A percentile compares a stretch with the other conserved stretches of the same genome.
phyloP scores from a whole-genome alignment of 163 green algal species.

The Coccomyxa subellipsoidea region DNA sequence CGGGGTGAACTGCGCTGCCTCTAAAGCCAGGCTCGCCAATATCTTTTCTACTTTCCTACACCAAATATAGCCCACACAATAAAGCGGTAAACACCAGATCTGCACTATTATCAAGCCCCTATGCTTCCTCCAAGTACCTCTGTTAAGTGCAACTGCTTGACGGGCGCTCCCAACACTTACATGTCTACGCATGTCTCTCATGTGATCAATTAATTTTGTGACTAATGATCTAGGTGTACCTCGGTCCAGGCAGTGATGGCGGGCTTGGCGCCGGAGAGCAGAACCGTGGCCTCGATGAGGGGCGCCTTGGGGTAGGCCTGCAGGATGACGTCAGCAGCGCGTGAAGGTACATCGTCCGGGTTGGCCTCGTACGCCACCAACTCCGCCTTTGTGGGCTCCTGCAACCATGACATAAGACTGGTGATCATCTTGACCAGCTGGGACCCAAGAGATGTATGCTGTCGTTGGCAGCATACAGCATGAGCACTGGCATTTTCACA shows the following conservation, averaged over 20 bases:
- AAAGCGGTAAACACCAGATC: no score
- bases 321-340: neutral
- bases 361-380: neutral
- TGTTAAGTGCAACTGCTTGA: no score
- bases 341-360: neutral
- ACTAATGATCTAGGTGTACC: neutral
- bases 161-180: no score
- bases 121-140: no score
- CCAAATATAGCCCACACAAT: no score
- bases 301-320: neutral
- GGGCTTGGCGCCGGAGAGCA: neutral
- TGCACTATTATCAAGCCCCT: no score
- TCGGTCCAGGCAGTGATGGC: neutral
- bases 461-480: no score
- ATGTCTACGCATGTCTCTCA: no score
- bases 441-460: neutral
- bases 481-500: no score
- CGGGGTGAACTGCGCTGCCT: no score
- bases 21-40: no score
- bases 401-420: neutral
- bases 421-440: neutral
- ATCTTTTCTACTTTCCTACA: no score
- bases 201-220: neutral
- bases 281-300: neutral
- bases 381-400: constrained; percentile 3